Base-by-base conservation (phyloP, 306 rosid species). In the Arachis hypogaea region DNA sequence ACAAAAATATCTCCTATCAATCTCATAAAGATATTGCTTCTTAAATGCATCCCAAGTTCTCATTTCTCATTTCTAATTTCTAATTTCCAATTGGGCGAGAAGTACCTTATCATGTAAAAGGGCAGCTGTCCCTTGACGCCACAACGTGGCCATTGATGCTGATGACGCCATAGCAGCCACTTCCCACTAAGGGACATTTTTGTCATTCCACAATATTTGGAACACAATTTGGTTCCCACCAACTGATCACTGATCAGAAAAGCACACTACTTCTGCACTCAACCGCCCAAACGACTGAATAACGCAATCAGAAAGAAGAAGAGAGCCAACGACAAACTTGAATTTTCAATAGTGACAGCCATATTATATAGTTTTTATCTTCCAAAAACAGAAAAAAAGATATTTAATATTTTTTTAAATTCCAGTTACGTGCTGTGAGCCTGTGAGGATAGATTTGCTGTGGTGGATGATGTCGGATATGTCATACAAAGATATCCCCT, bases 391-490 rank as follows among this genome's bases (percentile, higher is more conserved):
- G 2, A 33, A 4, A 33, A 33, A 33, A 33, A 33, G 38, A 33
- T 4, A 33, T 4, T 33, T 33, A 2, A 33, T 33, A 2, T 44
- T 9, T 59, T 67, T 12, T 7, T 59, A 67, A 8, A 28, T 10
- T 6, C 7, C 11, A 14, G 2, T 7, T 57, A 2, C 30, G n/a
- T 56, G 68, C 28, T 22, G 28, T 22, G 28, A 22, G 28, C 28
- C 28, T 22, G 72, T 66, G 52, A 59, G 68, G 63, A 74, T 79
- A 63, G 58, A 52, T 52, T 5, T 52, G 28, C 6, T 58, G 5
- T 10, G 55, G 5, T 10, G 55, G 58, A 18, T 71, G 33, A n/a
- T 11, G 12, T 76, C 49, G 14, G 30, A 42, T 57, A 43, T 2
- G 2, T 11, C 0, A 6, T 36, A 2, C 9, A 28, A 4, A 51